These are phyloP conservation scores for Neurospora discreta DNA, from an alignment of 495 filamentous ascomycete species.

Conservation along the genomic window DNA sequence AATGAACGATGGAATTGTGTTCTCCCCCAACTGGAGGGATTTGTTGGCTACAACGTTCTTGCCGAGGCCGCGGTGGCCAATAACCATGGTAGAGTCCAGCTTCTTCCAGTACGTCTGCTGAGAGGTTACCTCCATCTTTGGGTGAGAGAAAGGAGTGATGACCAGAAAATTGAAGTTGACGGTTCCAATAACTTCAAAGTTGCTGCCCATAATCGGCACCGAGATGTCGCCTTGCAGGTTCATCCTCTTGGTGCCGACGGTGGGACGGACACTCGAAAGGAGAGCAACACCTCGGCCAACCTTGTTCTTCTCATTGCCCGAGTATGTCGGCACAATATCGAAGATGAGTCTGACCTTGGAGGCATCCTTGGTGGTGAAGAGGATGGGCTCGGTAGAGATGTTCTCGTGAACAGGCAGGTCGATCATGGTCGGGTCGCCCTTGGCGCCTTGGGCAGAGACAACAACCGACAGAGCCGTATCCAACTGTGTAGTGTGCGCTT, in stretches of 20 bases:
- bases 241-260: slow-evolving; percentile 64
- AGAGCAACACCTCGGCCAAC: slow-evolving; percentile 89
- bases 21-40: slow-evolving; percentile 90
- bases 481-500: slow-evolving; percentile 83
- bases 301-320: slow-evolving; percentile 75
- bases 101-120: slow-evolving; percentile 92
- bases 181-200: slow-evolving; percentile 80
- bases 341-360: slow-evolving; percentile 82
- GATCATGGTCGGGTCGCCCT: slow-evolving; percentile 75
- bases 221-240: slow-evolving; percentile 87
- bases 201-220: slow-evolving; percentile 75
- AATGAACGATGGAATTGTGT: slow-evolving; percentile 91
- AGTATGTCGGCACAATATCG: slow-evolving; percentile 94
- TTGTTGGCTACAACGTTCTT: slow-evolving; percentile 77
- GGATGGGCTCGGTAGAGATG: slow-evolving; percentile 82
- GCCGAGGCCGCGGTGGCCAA: slow-evolving; percentile 86
- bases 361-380: slow-evolving; percentile 69
- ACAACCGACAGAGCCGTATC: slow-evolving; percentile 90
- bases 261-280: slow-evolving; percentile 72
- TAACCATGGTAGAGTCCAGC: slow-evolving; percentile 62
- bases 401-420: slow-evolving; percentile 92
- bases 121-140: slow-evolving; percentile 81
- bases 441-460: slow-evolving; percentile 78
- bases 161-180: slow-evolving; percentile 96
- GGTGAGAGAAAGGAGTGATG: slow-evolving; percentile 88